These are phyloP conservation scores for Fraxinus xanthoxyloides DNA, from an alignment of 305 asterid genomes.

Conservation along the genomic window DNA sequence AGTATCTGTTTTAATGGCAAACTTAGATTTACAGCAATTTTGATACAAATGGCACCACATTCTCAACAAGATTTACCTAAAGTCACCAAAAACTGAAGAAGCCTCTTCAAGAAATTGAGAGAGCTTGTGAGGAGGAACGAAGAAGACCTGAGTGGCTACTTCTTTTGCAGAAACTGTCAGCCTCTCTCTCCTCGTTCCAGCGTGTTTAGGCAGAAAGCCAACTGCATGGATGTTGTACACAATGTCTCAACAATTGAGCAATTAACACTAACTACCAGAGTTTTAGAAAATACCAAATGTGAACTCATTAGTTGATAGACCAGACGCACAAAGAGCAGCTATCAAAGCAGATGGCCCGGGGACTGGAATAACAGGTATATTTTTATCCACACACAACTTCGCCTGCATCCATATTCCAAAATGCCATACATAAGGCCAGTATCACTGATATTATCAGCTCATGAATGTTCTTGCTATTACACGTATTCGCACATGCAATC, in stretches of 20 bases:
- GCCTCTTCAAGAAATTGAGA: constrained; percentile 75
- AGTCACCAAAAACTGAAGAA: constrained; percentile 55
- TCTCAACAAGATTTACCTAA: constrained; percentile 46
- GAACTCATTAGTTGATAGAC: constrained; percentile 78
- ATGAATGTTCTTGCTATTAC: constrained; percentile 12
- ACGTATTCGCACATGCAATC: not conserved
- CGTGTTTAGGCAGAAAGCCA: constrained; percentile 91
- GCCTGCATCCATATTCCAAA: constrained; percentile 44
- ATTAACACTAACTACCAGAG: not conserved
- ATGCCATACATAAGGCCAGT: not conserved
- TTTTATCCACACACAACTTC: constrained; percentile 58
- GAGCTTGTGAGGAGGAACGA: constrained; percentile 90
- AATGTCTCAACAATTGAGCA: constrained; percentile 5
- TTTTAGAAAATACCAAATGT: constrained; percentile 62
- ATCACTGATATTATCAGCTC: not conserved
- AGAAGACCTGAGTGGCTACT: constrained; percentile 76
- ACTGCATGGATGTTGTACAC: constrained; percentile 49
- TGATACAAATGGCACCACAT: not conserved
- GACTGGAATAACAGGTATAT: constrained; percentile 68
- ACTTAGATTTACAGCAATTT: not conserved
- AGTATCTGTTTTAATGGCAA: constrained; percentile 9
- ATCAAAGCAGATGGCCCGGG: constrained; percentile 95
- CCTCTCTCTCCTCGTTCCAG: constrained; percentile 73
- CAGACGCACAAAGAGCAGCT: constrained; percentile 88
- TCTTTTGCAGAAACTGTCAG: constrained; percentile 65